phyloP scores from a whole-genome alignment of 371 early-diverging fungal species.

The Mucor saturninus region DNA sequence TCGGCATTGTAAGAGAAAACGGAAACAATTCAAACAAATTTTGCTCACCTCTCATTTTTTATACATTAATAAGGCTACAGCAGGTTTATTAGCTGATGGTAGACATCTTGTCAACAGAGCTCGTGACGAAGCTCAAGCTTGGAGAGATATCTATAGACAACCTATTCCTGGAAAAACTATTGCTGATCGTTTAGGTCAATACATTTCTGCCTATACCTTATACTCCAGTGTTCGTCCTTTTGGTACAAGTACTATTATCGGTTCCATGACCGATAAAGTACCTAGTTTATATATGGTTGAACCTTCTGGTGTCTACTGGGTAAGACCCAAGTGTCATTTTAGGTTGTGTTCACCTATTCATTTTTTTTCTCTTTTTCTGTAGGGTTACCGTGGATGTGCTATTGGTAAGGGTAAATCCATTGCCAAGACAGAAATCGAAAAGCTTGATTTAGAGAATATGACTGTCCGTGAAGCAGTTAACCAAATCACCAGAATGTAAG shows the following conservation, averaged over 20 bases:
- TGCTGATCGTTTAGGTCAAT: constrained; percentile 92
- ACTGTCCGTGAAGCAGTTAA: constrained; percentile 90
- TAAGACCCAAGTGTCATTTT: constrained; percentile 29
- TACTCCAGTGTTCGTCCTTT: constrained; percentile 98
- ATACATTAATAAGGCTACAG: constrained; percentile 67
- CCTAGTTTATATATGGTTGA: constrained; percentile 95
- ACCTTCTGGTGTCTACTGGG: constrained; percentile 96
- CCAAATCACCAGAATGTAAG: constrained; percentile 94
- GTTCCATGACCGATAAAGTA: constrained; percentile 58
- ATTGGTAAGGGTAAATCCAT: constrained; percentile 96
- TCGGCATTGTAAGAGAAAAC: constrained; percentile 79
- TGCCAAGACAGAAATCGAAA: constrained; percentile 97
- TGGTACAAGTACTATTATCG: constrained; percentile 88
- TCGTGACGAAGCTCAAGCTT: constrained; percentile 90
- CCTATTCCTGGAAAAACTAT: constrained; percentile 90
- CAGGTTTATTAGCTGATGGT: constrained; percentile 96
- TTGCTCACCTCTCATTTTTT: too few relatives aligned
- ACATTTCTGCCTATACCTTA: constrained; percentile 94
- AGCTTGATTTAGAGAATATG: constrained; percentile 86
- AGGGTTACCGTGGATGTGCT: constrained; percentile 95
- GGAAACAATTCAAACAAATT: not conserved
- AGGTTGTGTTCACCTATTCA: not conserved
- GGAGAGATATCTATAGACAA: constrained; percentile 85
- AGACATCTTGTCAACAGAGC: constrained; percentile 89
- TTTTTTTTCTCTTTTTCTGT: not conserved